Conservation (phyloP, 2,329 filamentous ascomycete genomes). For the Nigrospora oryzae region DNA sequence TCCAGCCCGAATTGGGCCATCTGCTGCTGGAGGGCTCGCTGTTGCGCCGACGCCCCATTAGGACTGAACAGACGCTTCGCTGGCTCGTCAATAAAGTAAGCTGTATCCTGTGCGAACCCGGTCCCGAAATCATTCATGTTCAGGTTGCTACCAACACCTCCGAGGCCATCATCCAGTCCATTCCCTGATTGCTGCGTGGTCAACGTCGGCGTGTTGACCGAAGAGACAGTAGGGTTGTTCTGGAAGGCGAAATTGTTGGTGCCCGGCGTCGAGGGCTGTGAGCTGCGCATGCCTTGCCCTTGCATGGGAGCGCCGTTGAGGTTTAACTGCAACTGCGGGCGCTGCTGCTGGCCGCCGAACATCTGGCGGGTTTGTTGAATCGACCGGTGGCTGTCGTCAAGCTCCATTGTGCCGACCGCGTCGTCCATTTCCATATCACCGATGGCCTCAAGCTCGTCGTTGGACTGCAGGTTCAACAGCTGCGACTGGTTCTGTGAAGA, state of each 20-base stretch:
- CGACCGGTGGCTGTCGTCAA: slow-evolving; percentile 52
- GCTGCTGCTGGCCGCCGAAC: slow-evolving; percentile 51
- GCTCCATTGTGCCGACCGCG: slow-evolving; percentile 56
- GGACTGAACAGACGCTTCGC: slow-evolving; percentile 89
- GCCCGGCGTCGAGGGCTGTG: slow-evolving; percentile 78
- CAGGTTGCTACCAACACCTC: slow-evolving; percentile 50
- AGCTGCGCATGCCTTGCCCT: slow-evolving; percentile 74
- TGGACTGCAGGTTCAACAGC: slow-evolving; percentile 30
- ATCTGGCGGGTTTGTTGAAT: slow-evolving; percentile 64
- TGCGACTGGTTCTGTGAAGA: slow-evolving; percentile 31
- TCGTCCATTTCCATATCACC: slow-evolving; percentile 98
- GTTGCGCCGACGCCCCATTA: slow-evolving; percentile 60
- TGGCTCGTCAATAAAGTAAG: slow-evolving; percentile 77
- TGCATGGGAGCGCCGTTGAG: slow-evolving; percentile 68
- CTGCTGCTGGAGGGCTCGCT: slow-evolving; percentile 58
- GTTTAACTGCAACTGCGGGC: slow-evolving; percentile 72
- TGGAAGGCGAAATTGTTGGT: slow-evolving; percentile 70
- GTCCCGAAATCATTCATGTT: slow-evolving; percentile 50
- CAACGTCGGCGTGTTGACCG: slow-evolving; percentile 89
- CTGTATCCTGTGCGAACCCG: slow-evolving; percentile 38
- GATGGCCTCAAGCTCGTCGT: slow-evolving; percentile 71
- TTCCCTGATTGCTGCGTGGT: slow-evolving; percentile 61
- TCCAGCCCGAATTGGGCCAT: slow-evolving; percentile 67
- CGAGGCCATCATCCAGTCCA: slow-evolving; percentile 67
- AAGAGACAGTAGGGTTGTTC: slow-evolving; percentile 94